Evolutionary conservation across 129 eudicot genomes (phyloP).

Genomic region (Tagetes patula): DNA sequence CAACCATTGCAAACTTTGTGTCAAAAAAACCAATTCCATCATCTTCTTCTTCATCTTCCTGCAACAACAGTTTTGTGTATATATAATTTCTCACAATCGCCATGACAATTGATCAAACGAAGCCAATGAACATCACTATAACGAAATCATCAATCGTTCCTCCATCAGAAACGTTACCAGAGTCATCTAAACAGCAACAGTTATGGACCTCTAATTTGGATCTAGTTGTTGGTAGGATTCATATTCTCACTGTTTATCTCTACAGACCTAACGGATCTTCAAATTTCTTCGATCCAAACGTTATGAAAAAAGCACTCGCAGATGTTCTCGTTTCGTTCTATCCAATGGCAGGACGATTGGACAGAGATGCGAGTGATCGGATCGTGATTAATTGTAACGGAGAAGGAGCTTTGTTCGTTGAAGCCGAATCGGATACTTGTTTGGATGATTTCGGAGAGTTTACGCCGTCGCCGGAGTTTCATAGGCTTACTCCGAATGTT

Average conservation of each 20-base stretch:
- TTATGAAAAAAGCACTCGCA: slow-evolving; percentile 34
- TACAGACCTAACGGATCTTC: slow-evolving; percentile 45
- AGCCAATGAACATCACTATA: slow-evolving; percentile 26
- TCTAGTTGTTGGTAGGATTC: slow-evolving; percentile 39
- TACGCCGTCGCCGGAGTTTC: slow-evolving; percentile 33
- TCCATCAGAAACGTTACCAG: slow-evolving; percentile 29
- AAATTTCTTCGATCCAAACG: slow-evolving; percentile 31
- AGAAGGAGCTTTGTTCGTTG: slow-evolving; percentile 50
- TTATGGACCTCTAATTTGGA: slow-evolving; percentile 58
- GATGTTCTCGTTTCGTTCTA: slow-evolving; percentile 35
- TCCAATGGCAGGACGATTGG: slow-evolving; percentile 40
- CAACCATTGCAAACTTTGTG: background rate
- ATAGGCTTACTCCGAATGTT: slow-evolving; percentile 31
- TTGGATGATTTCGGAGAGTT: slow-evolving; percentile 49
- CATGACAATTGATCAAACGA: slow-evolving; percentile 30
- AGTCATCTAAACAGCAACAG: slow-evolving; percentile 27
- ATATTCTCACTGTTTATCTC: slow-evolving; percentile 42
- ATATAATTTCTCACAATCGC: no score
- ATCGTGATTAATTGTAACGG: slow-evolving; percentile 38
- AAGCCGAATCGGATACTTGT: slow-evolving; percentile 41
- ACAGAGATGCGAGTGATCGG: slow-evolving; percentile 22
- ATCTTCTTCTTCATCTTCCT: background rate
- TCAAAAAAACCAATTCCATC: background rate
- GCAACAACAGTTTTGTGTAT: no score
- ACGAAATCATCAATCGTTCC: slow-evolving; percentile 39